Conservation (phyloP, 2,329 filamentous ascomycete genomes). For the Aschersonia sp. region DNA sequence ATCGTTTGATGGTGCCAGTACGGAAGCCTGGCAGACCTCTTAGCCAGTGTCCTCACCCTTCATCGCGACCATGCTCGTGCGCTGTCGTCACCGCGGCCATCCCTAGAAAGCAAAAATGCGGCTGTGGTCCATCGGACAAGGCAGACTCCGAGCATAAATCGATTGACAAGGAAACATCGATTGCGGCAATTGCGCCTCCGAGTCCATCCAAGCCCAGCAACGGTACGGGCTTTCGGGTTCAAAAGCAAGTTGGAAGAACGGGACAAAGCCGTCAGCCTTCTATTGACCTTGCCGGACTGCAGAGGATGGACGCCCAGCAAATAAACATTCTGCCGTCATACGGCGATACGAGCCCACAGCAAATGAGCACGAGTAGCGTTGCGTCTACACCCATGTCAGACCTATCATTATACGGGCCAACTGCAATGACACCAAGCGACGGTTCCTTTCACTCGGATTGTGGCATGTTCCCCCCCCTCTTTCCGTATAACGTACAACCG, state of each 20-base stretch:
- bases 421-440: constrained; percentile 14
- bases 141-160: constrained; percentile 9
- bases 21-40: constrained; percentile 58
- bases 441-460: constrained; percentile 10
- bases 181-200: constrained; percentile 11
- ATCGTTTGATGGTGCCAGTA: constrained; percentile 55
- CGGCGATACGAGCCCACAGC: constrained; percentile 11
- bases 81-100: constrained; percentile 51
- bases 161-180: constrained; percentile 11
- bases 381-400: constrained; percentile 8
- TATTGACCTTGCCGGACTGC: constrained; percentile 31
- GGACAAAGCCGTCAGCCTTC: constrained; percentile 28
- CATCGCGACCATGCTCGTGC: constrained; percentile 46
- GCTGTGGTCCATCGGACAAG: constrained; percentile 26
- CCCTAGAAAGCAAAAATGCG: constrained; percentile 41
- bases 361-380: constrained; percentile 10
- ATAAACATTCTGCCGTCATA: constrained; percentile 30
- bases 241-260: constrained; percentile 25
- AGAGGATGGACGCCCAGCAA: constrained; percentile 37
- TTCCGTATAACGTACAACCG: constrained; percentile 14
- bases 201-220: constrained; percentile 15
- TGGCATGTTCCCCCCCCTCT: constrained; percentile 18
- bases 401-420: constrained; percentile 12
- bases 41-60: constrained; percentile 53
- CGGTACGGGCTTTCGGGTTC: constrained; percentile 23